Evolutionary conservation across 768 basidiomycete species (phyloP).

Genomic region (Scleroderma citrinum): DNA sequence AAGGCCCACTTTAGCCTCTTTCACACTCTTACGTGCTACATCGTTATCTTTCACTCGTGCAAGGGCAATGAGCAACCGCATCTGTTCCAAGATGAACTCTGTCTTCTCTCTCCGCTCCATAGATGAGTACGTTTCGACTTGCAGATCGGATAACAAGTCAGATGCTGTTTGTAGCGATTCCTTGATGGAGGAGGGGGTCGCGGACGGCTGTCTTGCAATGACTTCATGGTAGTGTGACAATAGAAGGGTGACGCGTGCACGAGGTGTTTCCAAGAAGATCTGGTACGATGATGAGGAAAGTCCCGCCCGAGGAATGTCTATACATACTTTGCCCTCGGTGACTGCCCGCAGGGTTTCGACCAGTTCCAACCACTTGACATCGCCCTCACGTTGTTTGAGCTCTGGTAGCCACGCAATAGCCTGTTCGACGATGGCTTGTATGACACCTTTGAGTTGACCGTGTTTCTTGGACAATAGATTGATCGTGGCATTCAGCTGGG

Average conservation of each 20-base stretch:
- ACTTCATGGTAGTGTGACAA: slow-evolving; percentile 83
- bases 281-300: slow-evolving; percentile 25
- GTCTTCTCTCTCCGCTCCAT: slow-evolving; percentile 99
- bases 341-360: slow-evolving; percentile 86
- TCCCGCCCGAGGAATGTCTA: background rate
- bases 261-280: slow-evolving; percentile 96
- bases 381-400: slow-evolving; percentile 60
- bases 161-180: slow-evolving; percentile 81
- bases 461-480: slow-evolving; percentile 86
- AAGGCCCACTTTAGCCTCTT: slow-evolving; percentile 45
- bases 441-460: slow-evolving; percentile 87
- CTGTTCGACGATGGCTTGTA: slow-evolving; percentile 89
- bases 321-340: slow-evolving; percentile 90
- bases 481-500: slow-evolving; percentile 64
- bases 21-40: slow-evolving; percentile 47
- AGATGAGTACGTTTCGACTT: slow-evolving; percentile 97
- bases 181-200: slow-evolving; percentile 37
- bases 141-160: slow-evolving; percentile 88
- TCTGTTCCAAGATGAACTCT: slow-evolving; percentile 96
- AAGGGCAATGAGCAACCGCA: slow-evolving; percentile 79
- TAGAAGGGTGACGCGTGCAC: slow-evolving; percentile 87
- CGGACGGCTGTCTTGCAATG: slow-evolving; percentile 42
- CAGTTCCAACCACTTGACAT: slow-evolving; percentile 77
- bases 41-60: slow-evolving; percentile 73
- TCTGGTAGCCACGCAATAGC: slow-evolving; percentile 78